phyloP scores from a whole-genome alignment of 176 grass and related monocot species.

The Canna indica region DNA sequence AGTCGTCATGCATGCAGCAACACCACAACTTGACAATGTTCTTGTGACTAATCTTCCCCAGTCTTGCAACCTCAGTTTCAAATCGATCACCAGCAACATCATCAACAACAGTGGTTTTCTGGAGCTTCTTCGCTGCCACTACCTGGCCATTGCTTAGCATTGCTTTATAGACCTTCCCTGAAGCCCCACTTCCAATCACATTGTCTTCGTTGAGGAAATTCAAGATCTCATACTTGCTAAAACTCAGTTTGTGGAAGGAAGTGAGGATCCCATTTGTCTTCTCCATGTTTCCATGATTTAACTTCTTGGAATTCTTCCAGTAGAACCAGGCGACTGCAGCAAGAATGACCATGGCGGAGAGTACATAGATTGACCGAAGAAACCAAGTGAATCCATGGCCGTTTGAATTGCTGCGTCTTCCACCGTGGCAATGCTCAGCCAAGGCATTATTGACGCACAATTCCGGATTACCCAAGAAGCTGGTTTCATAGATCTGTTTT shows the following conservation, averaged over 20 bases:
- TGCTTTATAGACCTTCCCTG: slow-evolving; percentile 17
- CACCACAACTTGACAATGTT: slow-evolving; percentile 22
- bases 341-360: not conserved
- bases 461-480: slow-evolving; percentile 18
- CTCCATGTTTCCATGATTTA: not conserved
- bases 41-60: slow-evolving; percentile 23
- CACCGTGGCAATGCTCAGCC: not conserved
- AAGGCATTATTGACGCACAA: not conserved
- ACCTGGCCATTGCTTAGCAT: slow-evolving; percentile 1
- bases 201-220: slow-evolving; percentile 7
- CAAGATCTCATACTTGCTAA: slow-evolving; percentile 9
- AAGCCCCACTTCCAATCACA: slow-evolving; percentile 9
- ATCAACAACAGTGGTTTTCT: not conserved
- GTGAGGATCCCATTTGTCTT: not conserved
- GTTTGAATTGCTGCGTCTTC: not conserved
- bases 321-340: not conserved
- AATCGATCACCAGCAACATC: not conserved
- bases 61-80: not conserved
- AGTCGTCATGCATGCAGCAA: slow-evolving; percentile 3
- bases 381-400: not conserved
- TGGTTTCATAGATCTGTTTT: not conserved
- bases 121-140: slow-evolving; percentile 14
- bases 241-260: slow-evolving; percentile 11
- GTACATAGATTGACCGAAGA: not conserved
- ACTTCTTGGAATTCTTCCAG: not conserved